Base-by-base conservation (phyloP, 1,139 yeast genomes). In the Diutina catenulata region DNA sequence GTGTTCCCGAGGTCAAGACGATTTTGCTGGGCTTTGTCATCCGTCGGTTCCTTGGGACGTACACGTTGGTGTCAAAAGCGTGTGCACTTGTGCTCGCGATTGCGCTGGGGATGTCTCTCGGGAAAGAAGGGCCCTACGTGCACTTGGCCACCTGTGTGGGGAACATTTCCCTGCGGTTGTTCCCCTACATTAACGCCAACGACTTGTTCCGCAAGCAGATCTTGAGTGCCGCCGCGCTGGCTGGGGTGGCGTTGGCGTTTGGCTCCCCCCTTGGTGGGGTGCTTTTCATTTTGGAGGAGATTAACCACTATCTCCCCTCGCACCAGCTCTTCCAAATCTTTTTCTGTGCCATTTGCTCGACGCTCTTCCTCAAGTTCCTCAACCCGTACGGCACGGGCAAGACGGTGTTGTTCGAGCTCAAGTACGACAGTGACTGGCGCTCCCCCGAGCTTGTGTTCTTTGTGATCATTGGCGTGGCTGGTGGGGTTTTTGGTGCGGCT, bases 121-220 rank as follows among this genome's bases (percentile, higher is more conserved):
- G 86, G 1, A 79, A 79, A 55, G 86, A 78, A 47, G 86, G 82
- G 2, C 86, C 86, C 0, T 76, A 73, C 51, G 86, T 78, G 24
- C 86, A 78, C 52, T 63, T 77, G 41, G 81, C 86, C 0, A 70
- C 82, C 1, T 73, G 80, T 46, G 76, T 75, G 11, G 84, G 83
- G 1, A 77, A 77, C 49, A 64, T 77, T 28, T 52, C 70, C 5
- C 62, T 77, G 33, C 60, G 82, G 36, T 49, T 68, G 26, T 75
- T 75, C 47, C 62, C 68, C 3, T 68, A 62, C 46, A 71, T 71
- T 41, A 54, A 66, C 41, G 52, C 59, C 10, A 74, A 74, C 46
- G 80, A 74, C 39, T 56, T 73, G 20, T 64, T 73, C 45, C 64
- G 74, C 42, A 65, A 80, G 43, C 80, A 76, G 47, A 64, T 78